Evolutionary conservation across 1,284 basidiomycete species (phyloP), one percentile per base, ranked within the genome.

Genomic region (Sporisorium exsertum): DNA sequence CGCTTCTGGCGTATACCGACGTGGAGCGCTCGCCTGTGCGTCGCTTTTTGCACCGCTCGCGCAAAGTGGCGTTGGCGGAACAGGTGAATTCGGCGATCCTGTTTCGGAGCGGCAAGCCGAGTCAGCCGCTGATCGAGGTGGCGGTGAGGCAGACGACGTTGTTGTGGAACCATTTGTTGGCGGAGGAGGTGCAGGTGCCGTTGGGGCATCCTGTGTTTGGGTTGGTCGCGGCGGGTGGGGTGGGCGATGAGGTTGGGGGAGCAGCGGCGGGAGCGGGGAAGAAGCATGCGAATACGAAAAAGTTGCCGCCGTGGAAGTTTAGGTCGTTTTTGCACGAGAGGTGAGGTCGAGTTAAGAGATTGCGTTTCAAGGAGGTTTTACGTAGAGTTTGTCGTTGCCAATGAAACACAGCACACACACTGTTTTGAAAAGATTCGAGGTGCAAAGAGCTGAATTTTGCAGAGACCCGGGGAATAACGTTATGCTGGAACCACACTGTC

Each of bases 61-160:
- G 93, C 64, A 89, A 94, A 58, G 91, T 92, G 76, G 90, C 90
- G 7, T 89, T 95, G 6, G 94, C 94, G 1, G 91, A 93, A 65
- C 92, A 94, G 86, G 91, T 96, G 58, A 92, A 95, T 76, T 89
- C 90, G 53, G 94, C 94, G 12, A 93, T 95, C 56, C 86, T 95
- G 46, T 57, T 61, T 22, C 66, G 79, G 10, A 75, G 69, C 15
- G 81, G 81, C 9, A 66, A 68, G 26, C 72, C 81, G 22, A 80
- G 77, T 33, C 81, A 83, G 53, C 81, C 81, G 10, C 49, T 83
- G 37, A 72, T 83, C 51, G 81, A 83, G 69, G 63, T 78, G 15
- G 81, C 81, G 18, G 81, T 81, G 22, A 61, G 81, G 18, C 81
- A 83, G 66, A 83, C 79, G 16, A 77, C 70, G 13, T 73, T 80